Evolutionary conservation across 2,329 filamentous ascomycete genomes (phyloP).

Genomic region (Pezicula carpinea): DNA sequence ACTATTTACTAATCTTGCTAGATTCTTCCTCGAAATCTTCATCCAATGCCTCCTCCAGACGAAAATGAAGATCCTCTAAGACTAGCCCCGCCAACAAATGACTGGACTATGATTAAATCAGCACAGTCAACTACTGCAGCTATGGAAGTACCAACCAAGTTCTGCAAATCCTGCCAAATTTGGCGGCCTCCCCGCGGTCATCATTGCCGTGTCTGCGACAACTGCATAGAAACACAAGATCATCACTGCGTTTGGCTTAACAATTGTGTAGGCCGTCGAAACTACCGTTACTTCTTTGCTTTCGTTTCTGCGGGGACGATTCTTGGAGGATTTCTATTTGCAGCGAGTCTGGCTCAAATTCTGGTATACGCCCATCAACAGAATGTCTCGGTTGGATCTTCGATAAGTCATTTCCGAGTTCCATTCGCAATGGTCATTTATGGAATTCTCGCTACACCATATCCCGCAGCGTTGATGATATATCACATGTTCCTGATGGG

Average conservation of each 20-base stretch:
- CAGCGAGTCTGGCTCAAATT: constrained; percentile 74
- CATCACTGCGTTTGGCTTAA: constrained; percentile 99
- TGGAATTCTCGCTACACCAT: constrained; percentile 67
- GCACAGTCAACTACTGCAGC: constrained; percentile 69
- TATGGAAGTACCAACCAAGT: constrained; percentile 98
- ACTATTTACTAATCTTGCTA: constrained; percentile 33
- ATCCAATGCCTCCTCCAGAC: constrained; percentile 74
- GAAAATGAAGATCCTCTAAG: constrained; percentile 76
- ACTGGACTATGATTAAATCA: constrained; percentile 90
- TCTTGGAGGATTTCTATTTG: constrained; percentile 71
- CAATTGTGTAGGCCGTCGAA: constrained; percentile 93
- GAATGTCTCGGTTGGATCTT: constrained; percentile 59
- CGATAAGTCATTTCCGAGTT: constrained; percentile 68
- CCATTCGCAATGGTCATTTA: constrained; percentile 89
- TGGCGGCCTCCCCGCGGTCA: constrained; percentile 95
- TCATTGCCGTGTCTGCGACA: constrained; percentile 94
- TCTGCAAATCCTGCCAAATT: constrained; percentile 95
- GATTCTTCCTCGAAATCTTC: constrained; percentile 90
- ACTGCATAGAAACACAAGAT: constrained; percentile 94
- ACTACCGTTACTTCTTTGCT: constrained; percentile 96
- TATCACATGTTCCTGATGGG: constrained; percentile 93
- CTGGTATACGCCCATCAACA: constrained; percentile 64
- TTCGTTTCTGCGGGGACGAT: constrained; percentile 81
- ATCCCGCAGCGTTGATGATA: constrained; percentile 75
- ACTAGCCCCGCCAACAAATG: constrained; percentile 79